Percentiles rank a stretch among this genome's conserved stretches.
These are phyloP conservation scores for Salicornia ramosissima DNA, from an alignment of 148 eudicot species.

Conservation along the genomic window DNA sequence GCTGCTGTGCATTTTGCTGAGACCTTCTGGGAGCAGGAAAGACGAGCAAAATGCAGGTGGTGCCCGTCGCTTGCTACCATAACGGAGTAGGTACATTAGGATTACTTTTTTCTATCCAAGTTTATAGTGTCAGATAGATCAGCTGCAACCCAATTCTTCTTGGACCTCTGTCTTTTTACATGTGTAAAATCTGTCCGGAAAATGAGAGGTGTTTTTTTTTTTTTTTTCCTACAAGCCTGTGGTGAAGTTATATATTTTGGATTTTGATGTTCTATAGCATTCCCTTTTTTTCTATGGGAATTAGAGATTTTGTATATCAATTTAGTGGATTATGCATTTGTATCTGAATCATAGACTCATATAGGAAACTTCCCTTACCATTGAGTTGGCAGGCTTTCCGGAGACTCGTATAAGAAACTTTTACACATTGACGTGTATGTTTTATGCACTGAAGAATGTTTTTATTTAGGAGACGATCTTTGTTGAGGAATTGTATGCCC, in stretches of 20 bases:
- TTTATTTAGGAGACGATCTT: not conserved
- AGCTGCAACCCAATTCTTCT: slow-evolving; percentile 35
- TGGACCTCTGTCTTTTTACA: slow-evolving; percentile 8
- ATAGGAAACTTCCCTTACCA: no score
- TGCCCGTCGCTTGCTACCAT: slow-evolving; percentile 45
- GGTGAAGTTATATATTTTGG: no score
- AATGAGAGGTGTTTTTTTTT: slow-evolving; percentile 31
- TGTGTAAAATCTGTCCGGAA: slow-evolving; percentile 18
- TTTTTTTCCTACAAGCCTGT: not conserved
- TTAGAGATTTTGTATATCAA: not conserved
- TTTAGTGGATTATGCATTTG: not conserved
- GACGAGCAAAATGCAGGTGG: slow-evolving; percentile 30
- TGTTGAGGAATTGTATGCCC: no score
- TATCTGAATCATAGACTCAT: not conserved
- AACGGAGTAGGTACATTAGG: slow-evolving; percentile 33
- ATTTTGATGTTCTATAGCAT: not conserved
- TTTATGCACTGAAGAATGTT: not conserved
- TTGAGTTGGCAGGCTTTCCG: no score
- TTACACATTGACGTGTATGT: not conserved
- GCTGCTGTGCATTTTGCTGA: slow-evolving; percentile 27
- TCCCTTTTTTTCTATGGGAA: not conserved
- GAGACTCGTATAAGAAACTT: not conserved
- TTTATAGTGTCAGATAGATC: slow-evolving; percentile 13
- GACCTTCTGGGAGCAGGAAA: slow-evolving; percentile 24
- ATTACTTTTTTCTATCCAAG: slow-evolving; percentile 5